A percentile compares a stretch with the other conserved stretches of the same genome.
These are phyloP conservation scores for Vigna reflexopilosa DNA, from an alignment of 306 rosid genomes.

Conservation along the genomic window DNA sequence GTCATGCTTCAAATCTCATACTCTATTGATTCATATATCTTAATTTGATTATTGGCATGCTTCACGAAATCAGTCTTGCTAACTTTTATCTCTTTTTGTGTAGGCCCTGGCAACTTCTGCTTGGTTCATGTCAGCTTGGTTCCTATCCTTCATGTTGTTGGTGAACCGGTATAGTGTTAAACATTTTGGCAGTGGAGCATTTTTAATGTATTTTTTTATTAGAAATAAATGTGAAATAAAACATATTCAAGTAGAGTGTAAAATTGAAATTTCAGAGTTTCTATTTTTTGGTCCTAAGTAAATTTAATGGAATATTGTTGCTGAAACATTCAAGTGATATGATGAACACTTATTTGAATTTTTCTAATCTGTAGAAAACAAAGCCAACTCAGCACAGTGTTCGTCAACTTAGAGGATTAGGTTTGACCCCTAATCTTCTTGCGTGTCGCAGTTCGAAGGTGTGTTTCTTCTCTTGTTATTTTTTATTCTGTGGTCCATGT, in stretches of 20 bases:
- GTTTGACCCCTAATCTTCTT: slow-evolving; percentile 82
- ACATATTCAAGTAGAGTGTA: neutral
- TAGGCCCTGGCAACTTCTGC: slow-evolving; percentile 84
- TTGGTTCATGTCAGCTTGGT: slow-evolving; percentile 89
- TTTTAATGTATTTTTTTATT: slow-evolving; percentile 8
- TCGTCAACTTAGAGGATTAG: slow-evolving; percentile 86
- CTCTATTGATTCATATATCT: slow-evolving; percentile 5
- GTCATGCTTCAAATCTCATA: slow-evolving; percentile 12
- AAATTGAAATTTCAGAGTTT: slow-evolving; percentile 3
- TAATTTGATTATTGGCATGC: slow-evolving; percentile 19
- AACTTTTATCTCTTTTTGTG: neutral
- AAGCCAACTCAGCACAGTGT: slow-evolving; percentile 95
- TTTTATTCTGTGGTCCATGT: slow-evolving; percentile 19
- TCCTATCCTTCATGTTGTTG: slow-evolving; percentile 83
- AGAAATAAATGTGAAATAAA: slow-evolving; percentile 24
- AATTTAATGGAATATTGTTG: slow-evolving; percentile 9
- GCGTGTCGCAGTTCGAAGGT: slow-evolving; percentile 93
- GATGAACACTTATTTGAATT: slow-evolving; percentile 22
- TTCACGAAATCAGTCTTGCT: slow-evolving; percentile 36
- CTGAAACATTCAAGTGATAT: slow-evolving; percentile 22
- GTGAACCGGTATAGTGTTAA: slow-evolving; percentile 74
- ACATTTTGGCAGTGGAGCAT: slow-evolving; percentile 24
- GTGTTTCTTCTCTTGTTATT: slow-evolving; percentile 37
- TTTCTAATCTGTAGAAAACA: slow-evolving; percentile 69
- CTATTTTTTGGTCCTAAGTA: slow-evolving; percentile 21